phyloP scores from a whole-genome alignment of 2,329 filamentous ascomycete species.

The Cladophialophora immunda region DNA sequence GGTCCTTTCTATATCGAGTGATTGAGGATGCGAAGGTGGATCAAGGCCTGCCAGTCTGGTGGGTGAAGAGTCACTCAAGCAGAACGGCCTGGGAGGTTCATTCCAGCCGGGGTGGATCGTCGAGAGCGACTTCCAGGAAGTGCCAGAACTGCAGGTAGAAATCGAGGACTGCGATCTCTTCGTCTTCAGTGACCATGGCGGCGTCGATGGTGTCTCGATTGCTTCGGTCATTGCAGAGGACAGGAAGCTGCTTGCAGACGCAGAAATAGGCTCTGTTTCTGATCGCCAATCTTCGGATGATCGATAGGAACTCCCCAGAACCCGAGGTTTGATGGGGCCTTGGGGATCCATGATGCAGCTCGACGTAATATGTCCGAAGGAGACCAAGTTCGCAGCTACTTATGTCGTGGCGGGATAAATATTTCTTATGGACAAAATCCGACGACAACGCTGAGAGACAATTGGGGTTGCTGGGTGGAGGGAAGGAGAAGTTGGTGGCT shows the following conservation, averaged over 20 bases:
- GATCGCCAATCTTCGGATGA: neutral
- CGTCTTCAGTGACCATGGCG: neutral
- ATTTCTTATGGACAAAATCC: neutral
- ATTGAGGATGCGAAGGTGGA: neutral
- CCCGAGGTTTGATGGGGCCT: neutral
- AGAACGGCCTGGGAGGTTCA: neutral
- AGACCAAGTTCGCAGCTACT: neutral
- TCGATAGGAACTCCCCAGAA: neutral
- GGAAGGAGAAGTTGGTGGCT: neutral
- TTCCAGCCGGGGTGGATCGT: conserved; percentile 18
- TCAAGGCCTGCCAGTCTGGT: neutral
- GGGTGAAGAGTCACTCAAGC: neutral
- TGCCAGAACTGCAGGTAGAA: conserved; percentile 3
- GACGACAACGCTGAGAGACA: neutral
- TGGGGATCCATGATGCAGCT: neutral
- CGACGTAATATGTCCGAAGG: neutral
- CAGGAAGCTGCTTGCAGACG: neutral
- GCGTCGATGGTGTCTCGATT: neutral
- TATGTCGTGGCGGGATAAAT: neutral
- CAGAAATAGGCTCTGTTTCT: neutral
- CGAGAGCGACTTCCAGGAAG: neutral
- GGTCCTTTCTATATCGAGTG: neutral
- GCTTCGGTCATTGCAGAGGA: neutral
- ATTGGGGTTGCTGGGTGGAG: neutral
- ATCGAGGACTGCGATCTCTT: conserved; percentile 8